Percentiles rank a stretch among this genome's conserved stretches.
These are phyloP conservation scores for Rhinocladiella similis DNA, from an alignment of 2,329 filamentous ascomycete species.

Conservation along the genomic window DNA sequence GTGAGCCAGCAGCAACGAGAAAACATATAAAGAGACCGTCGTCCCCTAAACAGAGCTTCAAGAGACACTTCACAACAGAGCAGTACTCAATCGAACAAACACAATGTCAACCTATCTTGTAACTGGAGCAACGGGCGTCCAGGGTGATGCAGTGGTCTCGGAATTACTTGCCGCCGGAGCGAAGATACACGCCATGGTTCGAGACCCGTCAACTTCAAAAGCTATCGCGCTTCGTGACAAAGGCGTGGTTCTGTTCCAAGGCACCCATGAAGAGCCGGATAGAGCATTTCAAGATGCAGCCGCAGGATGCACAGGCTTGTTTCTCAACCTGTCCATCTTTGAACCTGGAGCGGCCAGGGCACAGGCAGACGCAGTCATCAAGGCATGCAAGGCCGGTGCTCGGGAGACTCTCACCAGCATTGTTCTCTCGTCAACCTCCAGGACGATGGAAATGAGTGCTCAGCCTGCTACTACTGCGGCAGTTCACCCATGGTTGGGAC, in stretches of 20 bases:
- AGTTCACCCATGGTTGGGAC: conserved; percentile 31
- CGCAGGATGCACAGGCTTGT: conserved; percentile 30
- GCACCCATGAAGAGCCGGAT: conserved; percentile 52
- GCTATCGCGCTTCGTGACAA: conserved; percentile 52
- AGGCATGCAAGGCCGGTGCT: conserved; percentile 28
- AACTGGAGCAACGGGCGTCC: conserved; percentile 42
- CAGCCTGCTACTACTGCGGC: conserved; percentile 28
- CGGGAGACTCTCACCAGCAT: conserved; percentile 35
- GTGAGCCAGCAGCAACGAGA: too few relatives aligned
- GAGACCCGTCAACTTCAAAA: conserved; percentile 50
- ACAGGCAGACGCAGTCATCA: conserved; percentile 28
- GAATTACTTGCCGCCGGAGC: conserved; percentile 36
- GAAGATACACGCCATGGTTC: conserved; percentile 61
- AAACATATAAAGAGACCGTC: too few relatives aligned
- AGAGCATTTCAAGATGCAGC: conserved; percentile 5
- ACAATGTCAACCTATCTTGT: conserved; percentile 31
- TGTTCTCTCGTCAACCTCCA: conserved; percentile 14
- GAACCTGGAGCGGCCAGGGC: conserved; percentile 26
- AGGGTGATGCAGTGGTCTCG: conserved; percentile 39
- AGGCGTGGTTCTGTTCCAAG: conserved; percentile 56
- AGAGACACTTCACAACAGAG: conserved; percentile 1
- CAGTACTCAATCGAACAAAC: too few relatives aligned
- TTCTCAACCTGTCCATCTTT: conserved; percentile 14
- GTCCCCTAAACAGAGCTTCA: not conserved
- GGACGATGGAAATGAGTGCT: not conserved